Percentiles rank a stretch among this genome's conserved stretches.
phyloP scores from a whole-genome alignment of 345 rosid genomes.

The Heritiera littoralis region DNA sequence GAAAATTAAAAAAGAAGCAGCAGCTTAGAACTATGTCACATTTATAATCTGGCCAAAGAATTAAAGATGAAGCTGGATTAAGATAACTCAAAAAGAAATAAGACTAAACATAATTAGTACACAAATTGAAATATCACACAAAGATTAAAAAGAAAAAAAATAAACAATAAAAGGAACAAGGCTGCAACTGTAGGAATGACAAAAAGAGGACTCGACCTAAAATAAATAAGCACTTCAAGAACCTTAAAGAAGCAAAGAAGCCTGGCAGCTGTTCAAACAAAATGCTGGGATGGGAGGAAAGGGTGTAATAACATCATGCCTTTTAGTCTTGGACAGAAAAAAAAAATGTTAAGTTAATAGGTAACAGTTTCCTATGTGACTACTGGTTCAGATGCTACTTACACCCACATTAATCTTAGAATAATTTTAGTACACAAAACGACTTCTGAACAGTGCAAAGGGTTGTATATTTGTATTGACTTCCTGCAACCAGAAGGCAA shows the following conservation, averaged over 20 bases:
- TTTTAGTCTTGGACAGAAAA: not conserved
- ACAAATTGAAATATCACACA: not conserved
- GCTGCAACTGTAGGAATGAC: not conserved
- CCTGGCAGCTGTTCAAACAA: not conserved
- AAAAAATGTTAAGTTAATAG: not conserved
- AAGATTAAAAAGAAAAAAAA: not conserved
- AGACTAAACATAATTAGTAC: not conserved
- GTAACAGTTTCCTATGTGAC: not conserved
- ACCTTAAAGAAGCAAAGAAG: not conserved
- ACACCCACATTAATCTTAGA: not conserved
- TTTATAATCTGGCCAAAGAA: not conserved
- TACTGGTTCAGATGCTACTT: not conserved
- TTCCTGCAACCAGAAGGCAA: slow-evolving; percentile 1
- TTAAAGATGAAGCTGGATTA: not conserved
- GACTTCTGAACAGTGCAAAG: not conserved
- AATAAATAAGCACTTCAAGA: not conserved
- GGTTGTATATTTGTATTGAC: not conserved
- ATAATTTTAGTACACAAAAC: not conserved
- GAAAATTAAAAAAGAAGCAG: not conserved
- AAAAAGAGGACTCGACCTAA: not conserved
- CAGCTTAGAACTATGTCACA: not conserved
- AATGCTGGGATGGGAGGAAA: not conserved
- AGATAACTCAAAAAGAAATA: not conserved
- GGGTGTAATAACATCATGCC: not conserved
- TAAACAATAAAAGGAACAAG: not conserved